A percentile compares a stretch with the other conserved stretches of the same genome.
Evolutionary conservation across 805 yeast genomes (phyloP).

Genomic region (Lipomyces yamanashiensis): DNA sequence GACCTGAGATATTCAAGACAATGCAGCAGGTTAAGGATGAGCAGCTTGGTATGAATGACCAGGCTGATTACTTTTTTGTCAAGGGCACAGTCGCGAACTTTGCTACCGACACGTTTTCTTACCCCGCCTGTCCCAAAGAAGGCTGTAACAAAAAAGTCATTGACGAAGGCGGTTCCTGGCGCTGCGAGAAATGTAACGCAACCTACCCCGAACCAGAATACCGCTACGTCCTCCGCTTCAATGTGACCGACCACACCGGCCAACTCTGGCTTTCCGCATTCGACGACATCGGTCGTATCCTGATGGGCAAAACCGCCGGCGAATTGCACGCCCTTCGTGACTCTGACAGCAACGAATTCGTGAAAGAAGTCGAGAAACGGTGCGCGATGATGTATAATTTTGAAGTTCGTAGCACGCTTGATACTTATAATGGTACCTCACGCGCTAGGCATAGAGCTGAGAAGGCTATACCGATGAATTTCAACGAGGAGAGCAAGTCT

Average conservation of each 20-base stretch:
- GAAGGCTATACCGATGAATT: slow-evolving; percentile 48
- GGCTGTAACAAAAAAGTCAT: slow-evolving; percentile 84
- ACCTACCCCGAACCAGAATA: slow-evolving; percentile 70
- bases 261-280: slow-evolving; percentile 86
- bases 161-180: slow-evolving; percentile 74
- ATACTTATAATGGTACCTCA: slow-evolving; percentile 76
- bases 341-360: slow-evolving; percentile 45
- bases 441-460: slow-evolving; percentile 76
- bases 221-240: slow-evolving; percentile 77
- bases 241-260: slow-evolving; percentile 80
- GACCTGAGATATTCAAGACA: slow-evolving; percentile 63
- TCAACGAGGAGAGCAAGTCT: slow-evolving; percentile 40
- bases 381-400: slow-evolving; percentile 74
- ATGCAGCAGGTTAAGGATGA: slow-evolving; percentile 68
- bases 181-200: slow-evolving; percentile 89
- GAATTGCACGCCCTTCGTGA: slow-evolving; percentile 52
- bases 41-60: slow-evolving; percentile 72
- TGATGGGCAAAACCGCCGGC: slow-evolving; percentile 69
- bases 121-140: slow-evolving; percentile 83
- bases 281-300: slow-evolving; percentile 76
- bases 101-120: slow-evolving; percentile 76
- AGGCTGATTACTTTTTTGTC: slow-evolving; percentile 75
- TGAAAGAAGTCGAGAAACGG: slow-evolving; percentile 51
- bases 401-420: slow-evolving; percentile 80
- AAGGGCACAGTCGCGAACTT: slow-evolving; percentile 76